Base-by-base conservation (phyloP, 257 asterid genomes). In the Jacaranda copaia region DNA sequence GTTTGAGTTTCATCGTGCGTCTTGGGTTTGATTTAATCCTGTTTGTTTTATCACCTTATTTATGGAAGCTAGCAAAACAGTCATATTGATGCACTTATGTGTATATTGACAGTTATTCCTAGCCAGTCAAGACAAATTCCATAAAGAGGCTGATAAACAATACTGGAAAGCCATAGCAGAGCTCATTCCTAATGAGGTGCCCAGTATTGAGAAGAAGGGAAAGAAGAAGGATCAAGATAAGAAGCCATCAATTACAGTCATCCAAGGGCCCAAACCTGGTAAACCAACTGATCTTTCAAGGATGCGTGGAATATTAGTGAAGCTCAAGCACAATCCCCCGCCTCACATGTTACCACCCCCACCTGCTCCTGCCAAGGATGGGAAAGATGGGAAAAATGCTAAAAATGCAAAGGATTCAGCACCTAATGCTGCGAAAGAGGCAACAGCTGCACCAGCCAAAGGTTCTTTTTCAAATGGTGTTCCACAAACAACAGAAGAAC, bases 201-300 rank as follows among this genome's bases (percentile, higher is more conserved):
- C 96, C 66, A 89, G 46, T 69, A 89, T 95, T 66, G 98, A 93
- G 90, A 93, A 93, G 87, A 87, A 78, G 83, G 96, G 96, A 42
- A 91, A 87, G 82, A 95, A 89, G 90, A 95, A 91, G 86, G 99
- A 95, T 82, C 95, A 93, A 81, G 99, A 91, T 53, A 92, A 89
- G 90, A 92, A 89, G 86, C 94, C 98, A 75, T 87, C 97, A 2
- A 83, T 95, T 84, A 72, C 90, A 2, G 96, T 95, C 60, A 19
- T 95, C 64, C 99, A 95, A 83, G 99, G 98, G 15, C 99, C 99
- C 55, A 95, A 95, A 76, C 99, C 98, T 4, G 99, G 99, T 39
- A 95, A 95, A 84, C 99, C 98, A 16, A 95, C 99, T n/a, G 99
- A 95, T 39, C 93, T 95, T 77, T 89, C 97, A 9, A 89, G 98